Conservation (phyloP, 352 stramenopile genomes). For the Globisporangium yorkense region DNA sequence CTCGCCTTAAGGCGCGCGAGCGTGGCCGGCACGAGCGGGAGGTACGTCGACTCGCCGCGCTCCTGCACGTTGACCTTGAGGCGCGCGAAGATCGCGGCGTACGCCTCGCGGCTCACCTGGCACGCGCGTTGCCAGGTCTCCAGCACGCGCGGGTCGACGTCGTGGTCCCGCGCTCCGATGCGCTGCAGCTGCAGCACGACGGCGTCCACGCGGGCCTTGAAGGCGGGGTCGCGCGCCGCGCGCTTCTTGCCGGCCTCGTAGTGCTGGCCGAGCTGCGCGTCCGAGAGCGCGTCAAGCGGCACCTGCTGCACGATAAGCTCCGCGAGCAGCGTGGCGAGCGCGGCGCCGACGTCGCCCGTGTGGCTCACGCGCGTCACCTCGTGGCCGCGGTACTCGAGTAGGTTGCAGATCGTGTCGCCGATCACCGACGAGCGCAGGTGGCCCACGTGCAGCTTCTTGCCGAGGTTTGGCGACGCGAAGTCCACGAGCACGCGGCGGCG, state of each 20-base stretch:
- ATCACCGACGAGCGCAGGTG: conserved; percentile 78
- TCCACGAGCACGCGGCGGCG: conserved; percentile 53
- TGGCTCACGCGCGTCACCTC: conserved; percentile 65
- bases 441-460: conserved; percentile 83
- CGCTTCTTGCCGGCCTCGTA: conserved; percentile 70
- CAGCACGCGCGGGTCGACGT: conserved; percentile 36
- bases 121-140: conserved; percentile 58
- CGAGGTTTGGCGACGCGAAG: conserved; percentile 79
- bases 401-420: conserved; percentile 73
- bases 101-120: conserved; percentile 64
- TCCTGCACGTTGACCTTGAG: conserved; percentile 61
- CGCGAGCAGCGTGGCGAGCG: conserved; percentile 70
- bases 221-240: conserved; percentile 26
- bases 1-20: conserved; percentile 36
- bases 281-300: conserved; percentile 39
- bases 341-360: conserved; percentile 72
- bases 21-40: conserved; percentile 40
- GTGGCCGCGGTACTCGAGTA: conserved; percentile 78
- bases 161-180: conserved; percentile 19
- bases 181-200: conserved; percentile 69
- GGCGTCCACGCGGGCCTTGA: conserved; percentile 62
- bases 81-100: conserved; percentile 57
- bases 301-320: conserved; percentile 56
- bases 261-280: conserved; percentile 52
- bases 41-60: conserved; percentile 75